Evolutionary conservation across 148 eudicot species (phyloP).

Genomic region (Nyssa sinensis): DNA sequence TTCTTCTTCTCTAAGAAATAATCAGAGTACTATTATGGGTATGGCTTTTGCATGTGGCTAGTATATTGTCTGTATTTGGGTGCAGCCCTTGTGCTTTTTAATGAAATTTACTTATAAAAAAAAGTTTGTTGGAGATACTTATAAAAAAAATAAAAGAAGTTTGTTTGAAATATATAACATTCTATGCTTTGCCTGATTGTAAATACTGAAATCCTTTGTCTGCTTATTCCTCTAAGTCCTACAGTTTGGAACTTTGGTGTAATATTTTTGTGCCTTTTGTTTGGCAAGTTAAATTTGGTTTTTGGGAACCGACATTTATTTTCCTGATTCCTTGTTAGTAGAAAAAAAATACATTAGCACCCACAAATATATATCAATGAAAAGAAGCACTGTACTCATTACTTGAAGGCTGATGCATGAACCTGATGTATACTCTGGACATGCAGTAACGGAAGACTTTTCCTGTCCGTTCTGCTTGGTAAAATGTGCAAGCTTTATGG

Average conservation of each 20-base stretch:
- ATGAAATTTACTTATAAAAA: no score
- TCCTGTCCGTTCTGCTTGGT: conserved; percentile 94
- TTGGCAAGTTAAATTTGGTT: neutral
- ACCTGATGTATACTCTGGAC: conserved; percentile 9
- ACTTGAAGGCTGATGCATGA: neutral
- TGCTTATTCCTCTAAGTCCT: neutral
- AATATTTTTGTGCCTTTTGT: neutral
- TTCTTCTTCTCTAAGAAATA: no score
- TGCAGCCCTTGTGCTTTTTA: no score
- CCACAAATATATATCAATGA: neutral
- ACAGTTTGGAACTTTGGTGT: neutral
- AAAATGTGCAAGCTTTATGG: conserved; percentile 87
- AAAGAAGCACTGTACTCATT: no score
- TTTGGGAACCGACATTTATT: neutral
- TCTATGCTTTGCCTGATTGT: neutral
- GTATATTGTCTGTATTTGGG: no score
- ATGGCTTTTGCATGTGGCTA: no score
- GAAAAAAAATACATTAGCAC: neutral
- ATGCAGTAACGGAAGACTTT: conserved; percentile 90
- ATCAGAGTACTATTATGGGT: no score
- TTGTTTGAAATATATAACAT: no score
- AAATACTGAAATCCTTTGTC: neutral
- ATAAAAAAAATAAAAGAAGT: no score
- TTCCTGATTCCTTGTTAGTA: no score
- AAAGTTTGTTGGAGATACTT: no score